Base-by-base conservation (phyloP, 176 grass and related monocot genomes). In the Chrysopogon serrulatus region DNA sequence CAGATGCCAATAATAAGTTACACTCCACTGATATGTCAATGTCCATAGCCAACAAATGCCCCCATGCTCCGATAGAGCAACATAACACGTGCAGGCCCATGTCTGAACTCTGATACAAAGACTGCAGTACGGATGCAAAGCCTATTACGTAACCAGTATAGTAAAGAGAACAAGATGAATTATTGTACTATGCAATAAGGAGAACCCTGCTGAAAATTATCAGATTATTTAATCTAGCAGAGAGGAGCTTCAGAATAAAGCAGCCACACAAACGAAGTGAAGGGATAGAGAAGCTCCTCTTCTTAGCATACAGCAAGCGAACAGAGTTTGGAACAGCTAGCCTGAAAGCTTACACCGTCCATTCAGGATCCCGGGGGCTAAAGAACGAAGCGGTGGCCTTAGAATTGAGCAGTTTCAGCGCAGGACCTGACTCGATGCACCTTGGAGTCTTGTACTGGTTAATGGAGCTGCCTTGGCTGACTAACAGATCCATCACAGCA, bases 401-500 rank as follows among this genome's bases (percentile, higher is more conserved):
- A 39, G 88, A 92, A 43, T 94, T 88, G 4, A 97, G 92, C 42
- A 94, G 57, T 41, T 90, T 80, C 28, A 97, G 42, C 5, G 90
- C 83, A 11, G 68, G 72, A 10, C 80, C 83, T 16, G 47, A 78
- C 74, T 90, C 87, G 17, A 97, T 78, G 71, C 92, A 91, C 11
- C 92, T 88, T 2, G 92, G 95, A 34, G 95, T 92, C 42, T 97
- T 97, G 80, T 97, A 97, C 84, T 92, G 95, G 59, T 97, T 94
- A 49, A 97, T 94, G 18, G 95, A 94, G 71, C 92, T 84, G 35
- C 90, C 95, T 23, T 92, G 90, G 23, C 79, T 97, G 31, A 97
- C 89, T 73, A 92, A 16, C 32, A 92, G 82, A 77, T 92, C 90
- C 95, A 94, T 97, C 83, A 97, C 28, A 37, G 77, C 76, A 21